Evolutionary conservation across 352 stramenopile genomes (phyloP).

Genomic region (Phytophthora cryptogea): DNA sequence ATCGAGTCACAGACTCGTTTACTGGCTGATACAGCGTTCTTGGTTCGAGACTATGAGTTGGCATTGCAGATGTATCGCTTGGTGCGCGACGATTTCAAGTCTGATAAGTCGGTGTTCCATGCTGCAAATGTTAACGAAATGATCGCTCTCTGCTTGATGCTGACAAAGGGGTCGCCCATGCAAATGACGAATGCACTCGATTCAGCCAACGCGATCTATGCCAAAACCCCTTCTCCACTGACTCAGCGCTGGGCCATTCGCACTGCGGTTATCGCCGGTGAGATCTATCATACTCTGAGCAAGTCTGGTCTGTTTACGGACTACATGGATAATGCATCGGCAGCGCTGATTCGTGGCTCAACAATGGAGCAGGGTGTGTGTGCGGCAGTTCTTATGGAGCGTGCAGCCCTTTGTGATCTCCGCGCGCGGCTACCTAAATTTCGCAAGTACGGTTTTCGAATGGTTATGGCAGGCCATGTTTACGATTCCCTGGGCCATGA

Average conservation of each 20-base stretch:
- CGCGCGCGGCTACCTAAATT: slow-evolving; percentile 74
- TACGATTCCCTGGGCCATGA: slow-evolving; percentile 78
- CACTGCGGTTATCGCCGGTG: slow-evolving; percentile 71
- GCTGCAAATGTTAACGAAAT: slow-evolving; percentile 87
- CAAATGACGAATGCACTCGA: slow-evolving; percentile 88
- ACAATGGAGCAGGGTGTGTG: slow-evolving; percentile 87
- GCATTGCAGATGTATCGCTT: slow-evolving; percentile 91
- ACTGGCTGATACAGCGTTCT: slow-evolving; percentile 89
- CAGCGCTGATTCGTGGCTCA: slow-evolving; percentile 80
- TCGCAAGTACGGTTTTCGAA: slow-evolving; percentile 89
- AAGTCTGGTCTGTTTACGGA: slow-evolving; percentile 81
- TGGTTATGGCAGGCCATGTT: slow-evolving; percentile 89
- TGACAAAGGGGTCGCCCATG: slow-evolving; percentile 78
- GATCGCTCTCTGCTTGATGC: slow-evolving; percentile 83
- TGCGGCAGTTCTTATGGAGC: slow-evolving; percentile 82
- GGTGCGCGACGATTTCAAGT: slow-evolving; percentile 91
- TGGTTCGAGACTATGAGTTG: slow-evolving; percentile 90
- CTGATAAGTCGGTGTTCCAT: slow-evolving; percentile 86
- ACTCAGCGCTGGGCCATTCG: slow-evolving; percentile 68
- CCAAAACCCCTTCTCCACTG: slow-evolving; percentile 50
- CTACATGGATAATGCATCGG: slow-evolving; percentile 87
- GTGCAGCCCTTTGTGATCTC: slow-evolving; percentile 78
- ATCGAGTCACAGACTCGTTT: slow-evolving; percentile 91
- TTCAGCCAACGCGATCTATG: slow-evolving; percentile 63
- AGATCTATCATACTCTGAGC: slow-evolving; percentile 80